Evolutionary conservation across 768 basidiomycete genomes (phyloP).

Genomic region (Boletus reticulatus): DNA sequence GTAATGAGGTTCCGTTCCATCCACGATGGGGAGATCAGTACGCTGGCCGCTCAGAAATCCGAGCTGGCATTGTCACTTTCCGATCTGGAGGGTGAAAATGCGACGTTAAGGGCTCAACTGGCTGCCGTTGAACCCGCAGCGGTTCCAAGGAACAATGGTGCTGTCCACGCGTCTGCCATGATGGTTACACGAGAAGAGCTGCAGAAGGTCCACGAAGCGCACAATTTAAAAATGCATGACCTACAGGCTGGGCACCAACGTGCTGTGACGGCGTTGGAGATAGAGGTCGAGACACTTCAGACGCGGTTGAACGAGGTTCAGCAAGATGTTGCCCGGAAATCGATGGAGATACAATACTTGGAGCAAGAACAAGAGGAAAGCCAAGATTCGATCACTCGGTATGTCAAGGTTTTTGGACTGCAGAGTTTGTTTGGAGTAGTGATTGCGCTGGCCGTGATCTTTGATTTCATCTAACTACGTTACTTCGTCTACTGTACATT

Average conservation of each 20-base stretch:
- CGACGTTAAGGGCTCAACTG: conserved; percentile 57
- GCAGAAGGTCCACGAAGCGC: conserved; percentile 76
- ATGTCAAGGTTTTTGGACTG: conserved; percentile 59
- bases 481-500: conserved; percentile 20
- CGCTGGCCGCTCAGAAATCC: conserved; percentile 57
- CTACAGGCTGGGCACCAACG: conserved; percentile 67
- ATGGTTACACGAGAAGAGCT: conserved; percentile 73
- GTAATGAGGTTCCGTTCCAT: conserved; percentile 55
- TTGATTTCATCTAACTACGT: conserved; percentile 45
- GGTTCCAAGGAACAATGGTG: conserved; percentile 57
- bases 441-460: conserved; percentile 54
- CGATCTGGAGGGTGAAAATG: conserved; percentile 76
- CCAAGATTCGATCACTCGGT: conserved; percentile 75
- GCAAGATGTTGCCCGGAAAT: conserved; percentile 62
- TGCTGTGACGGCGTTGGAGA: conserved; percentile 47
- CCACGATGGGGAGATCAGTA: conserved; percentile 60
- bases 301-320: conserved; percentile 52
- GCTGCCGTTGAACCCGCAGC: conserved; percentile 44
- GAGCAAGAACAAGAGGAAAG: conserved; percentile 79
- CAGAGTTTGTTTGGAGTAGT: conserved; percentile 54
- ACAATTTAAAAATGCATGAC: conserved; percentile 78
- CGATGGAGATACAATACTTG: conserved; percentile 79
- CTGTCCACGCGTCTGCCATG: conserved; percentile 35
- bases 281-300: conserved; percentile 55
- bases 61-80: conserved; percentile 61